Percentiles rank a stretch among this genome's conserved stretches.
phyloP scores from a whole-genome alignment of 768 basidiomycete species.

The Lentinula guzmanii region DNA sequence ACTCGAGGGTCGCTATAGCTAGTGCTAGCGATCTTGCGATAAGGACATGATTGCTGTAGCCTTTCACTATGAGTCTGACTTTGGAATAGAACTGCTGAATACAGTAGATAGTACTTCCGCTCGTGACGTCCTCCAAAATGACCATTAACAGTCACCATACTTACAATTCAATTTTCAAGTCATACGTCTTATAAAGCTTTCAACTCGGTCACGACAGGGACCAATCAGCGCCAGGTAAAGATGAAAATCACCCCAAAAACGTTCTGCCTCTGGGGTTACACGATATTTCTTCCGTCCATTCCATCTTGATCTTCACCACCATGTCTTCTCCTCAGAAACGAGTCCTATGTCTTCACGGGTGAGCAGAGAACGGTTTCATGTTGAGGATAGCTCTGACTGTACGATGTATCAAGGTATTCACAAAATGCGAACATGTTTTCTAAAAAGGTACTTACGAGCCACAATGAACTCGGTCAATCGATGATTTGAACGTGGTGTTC shows the following conservation, averaged over 20 bases:
- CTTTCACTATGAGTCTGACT: too few relatives aligned
- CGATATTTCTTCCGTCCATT: background rate
- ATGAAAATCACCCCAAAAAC: background rate
- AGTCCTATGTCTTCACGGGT: constrained; percentile 4
- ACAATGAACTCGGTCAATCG: background rate
- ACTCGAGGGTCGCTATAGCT: too few relatives aligned
- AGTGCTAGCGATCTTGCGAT: too few relatives aligned
- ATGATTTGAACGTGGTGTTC: background rate
- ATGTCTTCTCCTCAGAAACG: constrained; percentile 3
- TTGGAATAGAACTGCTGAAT: too few relatives aligned
- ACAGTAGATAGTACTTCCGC: background rate
- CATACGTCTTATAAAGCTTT: background rate
- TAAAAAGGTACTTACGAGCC: background rate
- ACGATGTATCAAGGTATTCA: background rate
- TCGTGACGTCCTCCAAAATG: background rate
- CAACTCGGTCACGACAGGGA: background rate
- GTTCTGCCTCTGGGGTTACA: background rate
- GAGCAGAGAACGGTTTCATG: background rate
- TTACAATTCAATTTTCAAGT: background rate
- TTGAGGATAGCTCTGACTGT: background rate
- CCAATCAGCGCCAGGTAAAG: background rate
- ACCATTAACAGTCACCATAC: background rate
- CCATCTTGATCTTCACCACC: background rate
- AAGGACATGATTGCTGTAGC: too few relatives aligned
- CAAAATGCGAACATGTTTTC: background rate